Percentiles rank a stretch among this genome's conserved stretches.
These are phyloP conservation scores for Hydnum rufescens DNA, from an alignment of 768 basidiomycete species.

Conservation along the genomic window DNA sequence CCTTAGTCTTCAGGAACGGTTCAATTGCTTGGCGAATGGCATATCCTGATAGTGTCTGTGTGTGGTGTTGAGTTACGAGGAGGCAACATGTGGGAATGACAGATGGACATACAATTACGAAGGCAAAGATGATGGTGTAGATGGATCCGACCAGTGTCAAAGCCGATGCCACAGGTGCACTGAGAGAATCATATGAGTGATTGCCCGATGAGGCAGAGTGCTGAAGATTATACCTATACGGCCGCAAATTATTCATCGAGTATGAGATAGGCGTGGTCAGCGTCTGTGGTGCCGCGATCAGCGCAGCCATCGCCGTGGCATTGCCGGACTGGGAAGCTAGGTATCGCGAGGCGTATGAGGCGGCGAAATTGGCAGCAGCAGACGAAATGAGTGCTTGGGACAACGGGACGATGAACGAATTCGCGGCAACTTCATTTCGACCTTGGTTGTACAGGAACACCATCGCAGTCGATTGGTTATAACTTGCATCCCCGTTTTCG, in stretches of 20 bases:
- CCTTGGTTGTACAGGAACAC: too few relatives aligned
- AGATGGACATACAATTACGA: neutral
- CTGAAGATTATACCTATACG: constrained; percentile 17
- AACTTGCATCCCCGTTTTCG: constrained; percentile 6
- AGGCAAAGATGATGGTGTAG: too few relatives aligned
- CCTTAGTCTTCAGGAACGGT: constrained; percentile 20
- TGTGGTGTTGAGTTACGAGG: too few relatives aligned
- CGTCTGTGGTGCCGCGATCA: too few relatives aligned
- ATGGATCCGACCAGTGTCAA: too few relatives aligned
- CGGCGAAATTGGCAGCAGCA: constrained; percentile 6
- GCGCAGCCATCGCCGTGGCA: too few relatives aligned
- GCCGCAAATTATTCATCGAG: constrained; percentile 23
- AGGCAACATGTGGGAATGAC: neutral
- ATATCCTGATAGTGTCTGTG: constrained; percentile 17
- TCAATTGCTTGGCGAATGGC: constrained; percentile 17
- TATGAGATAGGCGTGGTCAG: too few relatives aligned
- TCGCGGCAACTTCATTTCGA: constrained; percentile 24
- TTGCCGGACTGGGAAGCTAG: constrained; percentile 16
- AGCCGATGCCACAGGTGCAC: too few relatives aligned
- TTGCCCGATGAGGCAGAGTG: neutral
- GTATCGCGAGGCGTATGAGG: constrained; percentile 9
- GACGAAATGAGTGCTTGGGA: constrained; percentile 14
- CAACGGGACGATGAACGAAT: constrained; percentile 23
- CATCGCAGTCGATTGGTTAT: constrained; percentile 3
- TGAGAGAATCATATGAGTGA: constrained; percentile 8